Evolutionary conservation across 306 rosid genomes (phyloP).

Genomic region (Cicer yamashitae): DNA sequence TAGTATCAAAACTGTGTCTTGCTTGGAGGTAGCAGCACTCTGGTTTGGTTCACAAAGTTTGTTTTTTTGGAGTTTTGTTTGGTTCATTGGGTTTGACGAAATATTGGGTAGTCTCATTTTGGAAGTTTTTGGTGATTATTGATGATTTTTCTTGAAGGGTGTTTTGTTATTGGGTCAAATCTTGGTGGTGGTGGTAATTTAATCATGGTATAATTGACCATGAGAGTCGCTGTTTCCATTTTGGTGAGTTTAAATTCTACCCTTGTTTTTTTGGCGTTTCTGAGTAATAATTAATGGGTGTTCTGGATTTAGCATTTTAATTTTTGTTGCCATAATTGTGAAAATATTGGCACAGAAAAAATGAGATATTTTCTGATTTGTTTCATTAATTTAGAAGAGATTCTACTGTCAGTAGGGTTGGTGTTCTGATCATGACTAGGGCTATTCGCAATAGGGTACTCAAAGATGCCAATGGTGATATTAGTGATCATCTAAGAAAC

Average conservation of each 20-base stretch:
- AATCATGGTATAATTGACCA: conserved; percentile 50
- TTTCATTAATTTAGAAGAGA: conserved; percentile 58
- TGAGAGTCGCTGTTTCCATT: conserved; percentile 49
- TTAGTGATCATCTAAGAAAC: conserved; percentile 93
- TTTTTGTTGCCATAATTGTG: conserved; percentile 45
- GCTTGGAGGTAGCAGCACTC: not conserved
- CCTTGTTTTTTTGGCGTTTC: conserved; percentile 44
- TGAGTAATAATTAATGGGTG: conserved; percentile 40
- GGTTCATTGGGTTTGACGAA: not conserved
- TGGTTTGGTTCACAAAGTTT: conserved; percentile 43
- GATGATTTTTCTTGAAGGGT: conserved; percentile 45
- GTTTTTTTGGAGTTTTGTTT: conserved; percentile 38
- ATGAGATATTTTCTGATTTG: conserved; percentile 55
- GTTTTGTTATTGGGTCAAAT: conserved; percentile 34
- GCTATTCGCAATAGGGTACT: conserved; percentile 88
- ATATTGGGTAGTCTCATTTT: conserved; percentile 24
- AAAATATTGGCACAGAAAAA: conserved; percentile 45
- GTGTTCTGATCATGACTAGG: conserved; percentile 88
- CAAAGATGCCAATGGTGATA: conserved; percentile 97
- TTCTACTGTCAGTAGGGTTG: conserved; percentile 52
- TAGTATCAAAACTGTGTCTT: conserved; percentile 47
- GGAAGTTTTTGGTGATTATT: conserved; percentile 44
- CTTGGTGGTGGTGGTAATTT: conserved; percentile 27
- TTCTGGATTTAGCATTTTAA: conserved; percentile 34
- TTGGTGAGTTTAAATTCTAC: conserved; percentile 52